Evolutionary conservation across 1,284 basidiomycete species (phyloP), one percentile per base, ranked within the genome.

Genomic region (Rhodofomes roseus): DNA sequence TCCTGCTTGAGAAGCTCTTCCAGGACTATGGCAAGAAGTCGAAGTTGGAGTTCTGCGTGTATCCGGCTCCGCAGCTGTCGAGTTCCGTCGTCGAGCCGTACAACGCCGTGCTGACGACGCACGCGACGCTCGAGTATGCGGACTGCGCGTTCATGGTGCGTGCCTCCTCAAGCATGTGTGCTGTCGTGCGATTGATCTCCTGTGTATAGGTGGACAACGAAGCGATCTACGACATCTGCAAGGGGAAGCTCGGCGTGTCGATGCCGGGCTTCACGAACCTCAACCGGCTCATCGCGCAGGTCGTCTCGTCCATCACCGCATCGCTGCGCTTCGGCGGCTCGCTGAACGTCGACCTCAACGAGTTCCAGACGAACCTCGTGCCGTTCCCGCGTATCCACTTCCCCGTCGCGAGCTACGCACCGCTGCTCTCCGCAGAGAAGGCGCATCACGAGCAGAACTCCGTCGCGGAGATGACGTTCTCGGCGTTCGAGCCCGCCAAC

Each of bases 21-120:
- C 90, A 92, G 64, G 96, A 99, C 79, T 99, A 98, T 71, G 97
- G 97, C 76, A 99, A 99, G 78, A 99, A 99, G 82, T 95, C 95
- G 58, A 99, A 99, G 84, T 85, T 99, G 67, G 96, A 99, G 78
- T 99, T 99, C 81, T 93, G 93, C 69, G 95, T 99, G 60, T 98
- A 98, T 81, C 96, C 96, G 51, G 92, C 95, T 18, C 93, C 95
- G 55, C 92, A 93, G 75, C 84, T 97, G 76, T 94, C 94, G 63
- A 96, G 90, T 76, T 98, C 96, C 39, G 93, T 99, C 63, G 97
- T 99, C 59, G 97, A 99, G 80, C 96, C 96, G 2, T 99, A 99
- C 85, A 99, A 99, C 86, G 95, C 95, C 36, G 93, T 99, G 60
- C 82, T 99, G 64, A 99, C 97, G 55, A 99, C 97, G 50, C 96